Conservation (phyloP, 345 rosid species). For the Murraya koenigii region DNA sequence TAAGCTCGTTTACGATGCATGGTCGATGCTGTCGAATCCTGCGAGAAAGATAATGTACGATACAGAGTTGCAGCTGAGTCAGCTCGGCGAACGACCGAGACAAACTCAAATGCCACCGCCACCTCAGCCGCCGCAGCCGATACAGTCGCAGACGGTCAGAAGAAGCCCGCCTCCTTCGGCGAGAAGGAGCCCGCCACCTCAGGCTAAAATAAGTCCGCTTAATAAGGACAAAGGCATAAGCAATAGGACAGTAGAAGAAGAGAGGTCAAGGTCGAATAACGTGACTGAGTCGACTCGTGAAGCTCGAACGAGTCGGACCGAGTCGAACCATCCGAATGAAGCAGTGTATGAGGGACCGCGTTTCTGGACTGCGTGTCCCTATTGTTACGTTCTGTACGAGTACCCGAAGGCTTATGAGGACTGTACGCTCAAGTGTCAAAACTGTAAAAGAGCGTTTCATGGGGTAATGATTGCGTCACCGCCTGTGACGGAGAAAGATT, state of each 20-base stretch:
- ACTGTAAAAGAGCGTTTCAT: constrained; percentile 77
- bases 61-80: constrained; percentile 62
- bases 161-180: background rate
- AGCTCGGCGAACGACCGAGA: constrained; percentile 35
- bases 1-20: constrained; percentile 71
- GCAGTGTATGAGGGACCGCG: constrained; percentile 33
- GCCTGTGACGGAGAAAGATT: constrained; percentile 55
- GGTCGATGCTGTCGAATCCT: constrained; percentile 73
- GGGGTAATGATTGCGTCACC: constrained; percentile 64
- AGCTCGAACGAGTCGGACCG: constrained; percentile 7
- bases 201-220: background rate
- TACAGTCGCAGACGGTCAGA: background rate
- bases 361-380: constrained; percentile 97
- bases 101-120: constrained; percentile 12
- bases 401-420: constrained; percentile 76
- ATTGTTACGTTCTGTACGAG: constrained; percentile 76
- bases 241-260: constrained; percentile 18
- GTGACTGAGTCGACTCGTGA: constrained; percentile 21
- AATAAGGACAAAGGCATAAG: constrained; percentile 4
- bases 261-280: constrained; percentile 26
- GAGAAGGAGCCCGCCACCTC: background rate
- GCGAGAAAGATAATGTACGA: constrained; percentile 70
- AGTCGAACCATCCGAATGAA: constrained; percentile 25
- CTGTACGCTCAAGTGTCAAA: constrained; percentile 71
- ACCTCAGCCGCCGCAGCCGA: background rate